Base-by-base conservation (phyloP, 2,329 filamentous ascomycete genomes). In the Fusarium veterinarium region DNA sequence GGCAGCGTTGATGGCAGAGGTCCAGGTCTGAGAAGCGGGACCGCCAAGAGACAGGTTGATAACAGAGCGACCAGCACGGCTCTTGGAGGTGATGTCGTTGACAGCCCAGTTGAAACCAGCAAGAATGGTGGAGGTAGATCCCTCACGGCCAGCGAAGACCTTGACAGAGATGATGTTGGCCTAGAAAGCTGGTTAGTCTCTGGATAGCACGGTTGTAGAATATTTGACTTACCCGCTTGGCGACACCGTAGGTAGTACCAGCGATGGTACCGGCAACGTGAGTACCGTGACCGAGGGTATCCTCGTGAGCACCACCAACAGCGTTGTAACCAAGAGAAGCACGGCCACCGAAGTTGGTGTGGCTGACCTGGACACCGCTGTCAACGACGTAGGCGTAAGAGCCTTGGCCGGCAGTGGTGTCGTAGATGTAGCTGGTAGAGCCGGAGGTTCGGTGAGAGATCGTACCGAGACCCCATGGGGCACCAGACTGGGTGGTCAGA, bases 361-460 rank as follows among this genome's bases (percentile, higher is more conserved):
- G 90, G 11, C 83, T 80, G 23, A 81, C 81, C 57, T 81, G 80
- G 74, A 92, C 88, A 72, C 90, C 90, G 8, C 88, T 91, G 79
- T 92, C 90, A 52, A 92, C 86, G 23, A 92, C 81, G 76, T 88
- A 92, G 53, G 85, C 86, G 30, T 87, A 90, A 72, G 87, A 86
- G 35, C 85, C 86, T 64, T 82, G 49, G 28, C 88, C 87, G 37
- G 85, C 85, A 23, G 81, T 81, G 62, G 80, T 81, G 75, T 89
- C 87, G 67, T 87, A 89, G 53, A 84, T 76, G 76, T 89, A 89
- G 63, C 59, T 73, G 44, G 57, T 69, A 14, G 68, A 69, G 42
- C 73, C 76, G 3, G 77, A 59, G 6, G 67, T 60, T 59, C 76
- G 75, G 71, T 75, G 75, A 35, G 79, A 81, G 56, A 77, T 73